Conservation (phyloP, 352 stramenopile species). For the Phytophthora cactorum region DNA sequence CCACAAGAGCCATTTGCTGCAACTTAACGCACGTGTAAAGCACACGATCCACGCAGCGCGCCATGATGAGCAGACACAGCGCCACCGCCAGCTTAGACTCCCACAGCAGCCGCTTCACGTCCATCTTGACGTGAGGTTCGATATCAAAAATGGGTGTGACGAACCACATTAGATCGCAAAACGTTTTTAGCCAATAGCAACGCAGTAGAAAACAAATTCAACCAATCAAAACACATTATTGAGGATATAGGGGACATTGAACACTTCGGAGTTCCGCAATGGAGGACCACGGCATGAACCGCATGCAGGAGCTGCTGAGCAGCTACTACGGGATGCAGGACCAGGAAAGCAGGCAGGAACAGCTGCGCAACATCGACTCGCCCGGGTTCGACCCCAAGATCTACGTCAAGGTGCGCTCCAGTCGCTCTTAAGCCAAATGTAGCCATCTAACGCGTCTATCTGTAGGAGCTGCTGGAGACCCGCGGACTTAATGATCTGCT, state of each 20-base stretch:
- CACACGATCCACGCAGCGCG: constrained; percentile 84
- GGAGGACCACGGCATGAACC: constrained; percentile 72
- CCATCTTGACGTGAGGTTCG: constrained; percentile 32
- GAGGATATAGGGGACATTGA: not conserved
- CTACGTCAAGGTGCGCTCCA: constrained; percentile 69
- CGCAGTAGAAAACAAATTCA: not conserved
- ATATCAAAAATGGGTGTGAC: constrained; percentile 18
- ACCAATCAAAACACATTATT: not conserved
- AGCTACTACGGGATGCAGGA: constrained; percentile 89
- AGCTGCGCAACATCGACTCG: constrained; percentile 79
- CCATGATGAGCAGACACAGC: constrained; percentile 77
- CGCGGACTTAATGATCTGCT: constrained; percentile 79
- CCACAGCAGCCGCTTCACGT: constrained; percentile 79
- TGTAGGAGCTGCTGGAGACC: constrained; percentile 63
- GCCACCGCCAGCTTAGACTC: constrained; percentile 87
- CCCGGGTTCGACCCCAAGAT: constrained; percentile 68
- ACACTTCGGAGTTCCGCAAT: constrained; percentile 12
- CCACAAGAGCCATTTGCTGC: not conserved
- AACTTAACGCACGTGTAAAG: constrained; percentile 78
- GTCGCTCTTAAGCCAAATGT: not conserved
- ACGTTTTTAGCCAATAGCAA: not conserved
- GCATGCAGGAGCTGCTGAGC: constrained; percentile 91
- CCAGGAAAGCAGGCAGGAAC: constrained; percentile 70
- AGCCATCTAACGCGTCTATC: constrained; percentile 1
- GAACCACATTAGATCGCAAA: not conserved